Evolutionary conservation across 768 basidiomycete genomes (phyloP).

Genomic region (Rossbeevera mucosa): DNA sequence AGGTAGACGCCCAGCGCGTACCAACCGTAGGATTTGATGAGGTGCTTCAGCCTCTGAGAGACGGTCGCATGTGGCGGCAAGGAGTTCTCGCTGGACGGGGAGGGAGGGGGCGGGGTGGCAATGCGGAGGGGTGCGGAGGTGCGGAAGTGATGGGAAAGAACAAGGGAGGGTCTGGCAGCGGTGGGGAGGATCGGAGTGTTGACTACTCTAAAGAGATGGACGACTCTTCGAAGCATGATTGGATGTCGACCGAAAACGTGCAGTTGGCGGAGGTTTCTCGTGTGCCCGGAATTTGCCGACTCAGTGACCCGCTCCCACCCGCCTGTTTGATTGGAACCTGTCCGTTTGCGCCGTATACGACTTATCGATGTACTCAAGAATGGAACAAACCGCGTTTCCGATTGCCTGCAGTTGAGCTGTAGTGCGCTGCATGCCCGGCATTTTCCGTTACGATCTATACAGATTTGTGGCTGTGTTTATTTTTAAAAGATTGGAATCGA

Average conservation of each 20-base stretch:
- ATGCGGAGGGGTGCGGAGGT: conserved; percentile 42
- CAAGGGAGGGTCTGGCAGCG: conserved; percentile 28
- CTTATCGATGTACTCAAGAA: not conserved
- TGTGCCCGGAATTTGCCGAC: not conserved
- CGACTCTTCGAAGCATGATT: conserved; percentile 36
- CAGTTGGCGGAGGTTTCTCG: not conserved
- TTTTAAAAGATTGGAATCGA: conserved; percentile 14
- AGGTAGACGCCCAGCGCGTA: conserved; percentile 92
- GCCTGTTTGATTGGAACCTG: not conserved
- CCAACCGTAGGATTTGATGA: conserved; percentile 92
- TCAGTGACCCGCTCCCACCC: not conserved
- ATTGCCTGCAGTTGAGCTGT: not conserved
- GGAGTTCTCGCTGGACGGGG: conserved; percentile 12
- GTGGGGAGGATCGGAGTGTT: conserved; percentile 49
- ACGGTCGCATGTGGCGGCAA: conserved; percentile 52
- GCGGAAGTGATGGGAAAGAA: conserved; percentile 43
- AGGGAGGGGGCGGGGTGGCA: conserved; percentile 32
- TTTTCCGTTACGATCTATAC: conserved; percentile 18
- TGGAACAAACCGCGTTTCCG: not conserved
- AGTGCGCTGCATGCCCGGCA: conserved; percentile 1
- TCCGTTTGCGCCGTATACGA: not conserved
- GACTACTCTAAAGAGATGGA: conserved; percentile 41
- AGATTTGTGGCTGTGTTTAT: conserved; percentile 21
- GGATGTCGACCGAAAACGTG: not conserved
- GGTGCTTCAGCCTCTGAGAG: conserved; percentile 68